A percentile compares a stretch with the other conserved stretches of the same genome.
Conservation (phyloP, 2,329 filamentous ascomycete genomes). For the Monosporascus cannonballus region DNA sequence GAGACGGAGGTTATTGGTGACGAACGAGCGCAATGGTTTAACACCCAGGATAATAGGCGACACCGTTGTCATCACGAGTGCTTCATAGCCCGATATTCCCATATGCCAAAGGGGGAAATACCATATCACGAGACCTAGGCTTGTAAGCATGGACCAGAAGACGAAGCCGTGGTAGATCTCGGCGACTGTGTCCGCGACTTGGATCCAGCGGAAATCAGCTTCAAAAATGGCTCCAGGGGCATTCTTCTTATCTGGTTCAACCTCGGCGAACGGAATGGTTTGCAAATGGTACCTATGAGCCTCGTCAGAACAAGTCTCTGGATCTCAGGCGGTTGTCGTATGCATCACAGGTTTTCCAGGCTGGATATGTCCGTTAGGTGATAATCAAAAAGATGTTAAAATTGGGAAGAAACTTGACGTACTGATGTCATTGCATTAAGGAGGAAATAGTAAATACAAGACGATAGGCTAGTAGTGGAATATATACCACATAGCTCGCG, state of each 20-base stretch:
- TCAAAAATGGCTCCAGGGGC: constrained; percentile 65
- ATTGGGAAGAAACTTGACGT: too few species aligned
- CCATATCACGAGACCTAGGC: constrained; percentile 85
- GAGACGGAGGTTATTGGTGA: constrained; percentile 62
- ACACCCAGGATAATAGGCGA: constrained; percentile 76
- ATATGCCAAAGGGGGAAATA: constrained; percentile 99
- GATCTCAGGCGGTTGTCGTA: too few species aligned
- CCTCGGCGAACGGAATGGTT: constrained; percentile 40
- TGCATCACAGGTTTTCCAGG: too few species aligned
- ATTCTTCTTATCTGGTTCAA: constrained; percentile 76
- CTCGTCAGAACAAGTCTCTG: constrained; percentile 16
- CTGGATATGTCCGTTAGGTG: too few species aligned
- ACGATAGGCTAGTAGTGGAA: too few species aligned
- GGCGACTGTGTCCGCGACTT: constrained; percentile 73
- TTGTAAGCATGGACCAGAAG: constrained; percentile 93
- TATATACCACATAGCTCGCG: too few species aligned
- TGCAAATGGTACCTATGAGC: constrained; percentile 41
- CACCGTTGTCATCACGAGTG: constrained; percentile 75
- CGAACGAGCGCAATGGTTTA: constrained; percentile 58
- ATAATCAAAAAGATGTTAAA: too few species aligned
- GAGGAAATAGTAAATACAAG: too few species aligned
- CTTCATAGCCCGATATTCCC: constrained; percentile 96
- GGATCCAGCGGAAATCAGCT: constrained; percentile 64
- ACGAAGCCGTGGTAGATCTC: constrained; percentile 93
- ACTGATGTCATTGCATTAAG: too few species aligned